Evolutionary conservation across 1,139 yeast genomes (phyloP), one percentile per base, ranked within the genome.

Genomic region (Suhomyces maxii): DNA sequence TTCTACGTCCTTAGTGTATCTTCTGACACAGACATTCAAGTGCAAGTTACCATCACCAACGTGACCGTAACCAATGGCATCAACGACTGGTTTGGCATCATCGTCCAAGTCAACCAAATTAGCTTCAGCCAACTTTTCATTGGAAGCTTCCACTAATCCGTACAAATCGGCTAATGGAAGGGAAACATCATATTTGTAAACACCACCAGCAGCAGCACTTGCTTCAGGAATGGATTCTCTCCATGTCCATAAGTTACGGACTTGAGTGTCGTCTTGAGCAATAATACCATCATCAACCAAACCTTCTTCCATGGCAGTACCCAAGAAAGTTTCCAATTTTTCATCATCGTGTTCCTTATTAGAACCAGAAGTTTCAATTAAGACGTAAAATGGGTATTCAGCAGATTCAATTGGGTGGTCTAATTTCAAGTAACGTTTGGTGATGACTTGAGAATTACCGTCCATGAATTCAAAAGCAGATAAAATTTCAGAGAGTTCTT

Each of bases 391-490:
- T 40, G 97, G 96, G 64, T 87, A 85, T 45, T 76, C 72, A 12
- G 71, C 79, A 39, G 83, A 84, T 56, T 86, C 95, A 47, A 93
- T 80, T 7, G 99, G 99, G 58, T 88, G 89, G 26, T 79, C 73
- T 10, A 74, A 59, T 41, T 77, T 70, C 55, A 84, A 72, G 57
- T 82, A 79, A 44, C 76, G 68, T 37, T 75, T 77, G 25, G 90
- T 83, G 53, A 89, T 72, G 37, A 73, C 64, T 65, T 88, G 95
- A 2, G 95, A 85, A 46, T 78, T 79, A 28, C 79, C 72, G 63
- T 91, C 99, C 97, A 91, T 91, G 59, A 91, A 88, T 66, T 91
- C 99, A 68, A 89, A 91, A 7, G 98, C 97, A 34, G 96, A 87
- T 51, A 91, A 75, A 53, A 91, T 84, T 64, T 91, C 98, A 18